Evolutionary conservation across 805 yeast species (phyloP), one percentile per base, ranked within the genome.

Genomic region (Ogataea neopini): DNA sequence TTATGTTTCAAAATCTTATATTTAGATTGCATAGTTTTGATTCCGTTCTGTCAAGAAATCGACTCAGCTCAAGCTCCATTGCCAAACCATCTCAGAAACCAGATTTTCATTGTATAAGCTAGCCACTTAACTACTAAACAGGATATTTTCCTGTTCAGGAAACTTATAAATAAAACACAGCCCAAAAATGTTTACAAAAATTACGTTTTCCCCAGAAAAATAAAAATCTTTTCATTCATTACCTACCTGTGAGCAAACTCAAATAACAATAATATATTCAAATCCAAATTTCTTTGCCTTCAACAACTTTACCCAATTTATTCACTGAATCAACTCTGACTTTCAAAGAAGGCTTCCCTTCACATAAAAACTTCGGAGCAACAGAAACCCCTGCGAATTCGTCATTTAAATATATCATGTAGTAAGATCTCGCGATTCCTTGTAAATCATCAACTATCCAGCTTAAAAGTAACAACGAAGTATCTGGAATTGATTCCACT

Each of bases 331-430:
- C 67, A 20, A 62, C 49, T 15, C 62, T 48, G n/a, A 61, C 43
- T 15, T 44, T 50, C 9, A 49, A 26, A 39, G 17, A 11, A 4
- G 9, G 17, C 6, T 13, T 4, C 4, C 13, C 29, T 40, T 14
- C 42, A 14, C 23, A 23, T 19, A 54, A 19, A 48, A 54, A 57
- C 18, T 40, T 48, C 6, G 52, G 29, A 26, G 45, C 36, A 15
- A 40, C 35, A 4, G 65, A 48, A 4, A 58, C 49, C 10, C 71
- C 69, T 1, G 45, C 54, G 45, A 71, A 67, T 18, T 36, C 45
- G 7, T 54, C 63, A 51, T 69, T 59, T 6, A 63, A 50, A 47
- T 53, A 70, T 1, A 70, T 50, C 10, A 66, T 17, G 62, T 70
- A 69, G 45, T 65, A 61, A 3, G 62, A 40, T 3, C 57, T 51